Conservation (phyloP, 23 red algal genomes). For the Pyropia yezoensis region DNA sequence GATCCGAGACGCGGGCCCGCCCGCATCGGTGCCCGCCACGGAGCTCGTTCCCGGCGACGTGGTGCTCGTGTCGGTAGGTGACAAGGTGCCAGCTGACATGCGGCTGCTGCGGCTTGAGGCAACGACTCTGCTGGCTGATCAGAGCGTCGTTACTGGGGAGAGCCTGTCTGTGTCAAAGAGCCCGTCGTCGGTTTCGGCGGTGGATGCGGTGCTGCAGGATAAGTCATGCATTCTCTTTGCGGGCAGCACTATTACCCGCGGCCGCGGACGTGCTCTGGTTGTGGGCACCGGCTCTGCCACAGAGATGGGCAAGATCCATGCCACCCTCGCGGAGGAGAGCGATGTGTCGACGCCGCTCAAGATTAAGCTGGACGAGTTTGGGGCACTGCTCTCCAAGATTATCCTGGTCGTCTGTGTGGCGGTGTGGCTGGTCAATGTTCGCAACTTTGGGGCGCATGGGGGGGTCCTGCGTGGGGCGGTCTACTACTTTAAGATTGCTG, state of each 20-base stretch:
- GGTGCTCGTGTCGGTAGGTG: constrained; percentile 77
- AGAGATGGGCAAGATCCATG: constrained; percentile 88
- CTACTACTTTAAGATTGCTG: constrained; percentile 99
- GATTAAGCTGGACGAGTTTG: constrained; percentile 91
- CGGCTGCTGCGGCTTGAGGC: constrained; percentile 66
- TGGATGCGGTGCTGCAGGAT: constrained; percentile 82
- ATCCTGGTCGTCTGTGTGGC: constrained; percentile 92
- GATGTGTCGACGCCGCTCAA: constrained; percentile 80
- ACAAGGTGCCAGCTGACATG: constrained; percentile 88
- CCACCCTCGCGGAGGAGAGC: constrained; percentile 61
- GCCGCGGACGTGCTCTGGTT: constrained; percentile 64
- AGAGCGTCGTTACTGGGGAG: constrained; percentile 91
- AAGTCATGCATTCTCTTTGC: constrained; percentile 94
- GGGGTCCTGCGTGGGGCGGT: constrained; percentile 74
- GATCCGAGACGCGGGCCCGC: constrained; percentile 31
- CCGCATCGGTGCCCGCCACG: constrained; percentile 28
- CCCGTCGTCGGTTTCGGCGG: constrained; percentile 19
- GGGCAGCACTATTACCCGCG: constrained; percentile 76
- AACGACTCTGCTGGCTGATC: constrained; percentile 77
- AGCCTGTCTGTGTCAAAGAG: constrained; percentile 74
- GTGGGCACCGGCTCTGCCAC: constrained; percentile 64
- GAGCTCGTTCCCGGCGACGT: constrained; percentile 95
- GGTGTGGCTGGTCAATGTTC: constrained; percentile 93
- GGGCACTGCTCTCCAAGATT: constrained; percentile 73
- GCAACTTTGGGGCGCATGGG: constrained; percentile 84